These are phyloP conservation scores for Boletellus deceptivus DNA, from an alignment of 1,284 basidiomycete species.

Conservation along the genomic window DNA sequence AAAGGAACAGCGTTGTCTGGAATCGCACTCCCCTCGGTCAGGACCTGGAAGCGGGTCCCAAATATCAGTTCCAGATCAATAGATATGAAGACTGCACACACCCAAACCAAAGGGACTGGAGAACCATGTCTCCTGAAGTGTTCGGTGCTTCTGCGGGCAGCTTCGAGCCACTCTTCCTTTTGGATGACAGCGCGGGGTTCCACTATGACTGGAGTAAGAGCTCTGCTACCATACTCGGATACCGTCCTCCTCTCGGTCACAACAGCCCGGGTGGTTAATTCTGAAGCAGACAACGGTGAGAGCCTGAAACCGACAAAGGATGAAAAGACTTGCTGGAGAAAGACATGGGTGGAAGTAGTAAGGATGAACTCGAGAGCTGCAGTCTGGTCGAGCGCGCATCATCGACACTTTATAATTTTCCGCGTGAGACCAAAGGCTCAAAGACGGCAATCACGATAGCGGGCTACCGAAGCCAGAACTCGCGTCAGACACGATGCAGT, in stretches of 20 bases:
- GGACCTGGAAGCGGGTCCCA: slow-evolving; percentile 15
- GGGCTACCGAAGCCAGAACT: slow-evolving; percentile 1
- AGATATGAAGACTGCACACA: slow-evolving; percentile 1
- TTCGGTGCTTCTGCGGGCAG: slow-evolving; percentile 30
- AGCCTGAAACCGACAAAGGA: slow-evolving; percentile 3
- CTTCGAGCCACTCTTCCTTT: slow-evolving; percentile 29
- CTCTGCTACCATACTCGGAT: slow-evolving; percentile 21
- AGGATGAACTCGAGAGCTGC: background rate
- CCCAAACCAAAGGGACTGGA: slow-evolving; percentile 32
- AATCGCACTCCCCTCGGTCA: slow-evolving; percentile 31
- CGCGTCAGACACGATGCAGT: slow-evolving; percentile 22
- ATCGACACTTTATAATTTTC: slow-evolving; percentile 20
- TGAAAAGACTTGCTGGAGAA: slow-evolving; percentile 12
- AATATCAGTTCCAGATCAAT: background rate
- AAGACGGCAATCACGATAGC: background rate
- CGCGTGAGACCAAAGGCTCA: background rate
- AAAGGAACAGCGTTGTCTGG: slow-evolving; percentile 34
- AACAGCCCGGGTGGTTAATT: slow-evolving; percentile 3
- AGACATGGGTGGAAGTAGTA: slow-evolving; percentile 17
- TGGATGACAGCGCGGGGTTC: slow-evolving; percentile 19
- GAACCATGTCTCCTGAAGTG: slow-evolving; percentile 32
- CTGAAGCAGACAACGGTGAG: slow-evolving; percentile 16
- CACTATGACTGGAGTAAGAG: slow-evolving; percentile 15
- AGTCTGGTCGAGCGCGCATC: background rate
- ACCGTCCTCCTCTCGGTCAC: slow-evolving; percentile 18